A percentile compares a stretch with the other conserved stretches of the same genome.
These are phyloP conservation scores for Coccinonectria pachysandricola DNA, from an alignment of 2,329 filamentous ascomycete species.

Conservation along the genomic window DNA sequence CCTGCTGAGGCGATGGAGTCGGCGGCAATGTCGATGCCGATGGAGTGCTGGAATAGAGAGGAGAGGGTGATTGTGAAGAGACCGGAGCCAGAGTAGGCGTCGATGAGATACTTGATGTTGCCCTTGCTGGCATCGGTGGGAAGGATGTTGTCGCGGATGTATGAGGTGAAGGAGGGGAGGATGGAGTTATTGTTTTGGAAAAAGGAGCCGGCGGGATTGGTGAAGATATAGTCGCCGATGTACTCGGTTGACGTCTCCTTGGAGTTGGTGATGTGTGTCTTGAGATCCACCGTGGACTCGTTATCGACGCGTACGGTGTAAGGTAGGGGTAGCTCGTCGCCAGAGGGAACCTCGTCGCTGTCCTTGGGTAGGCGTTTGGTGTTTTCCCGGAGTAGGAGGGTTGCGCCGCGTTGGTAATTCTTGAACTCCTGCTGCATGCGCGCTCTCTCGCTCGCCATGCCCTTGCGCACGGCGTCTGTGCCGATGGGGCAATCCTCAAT, in stretches of 20 bases:
- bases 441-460: slow-evolving; percentile 68
- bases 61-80: slow-evolving; percentile 95
- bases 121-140: slow-evolving; percentile 32
- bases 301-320: slow-evolving; percentile 38
- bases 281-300: slow-evolving; percentile 58
- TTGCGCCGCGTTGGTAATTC: slow-evolving; percentile 72
- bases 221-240: slow-evolving; percentile 73
- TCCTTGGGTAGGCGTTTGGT: slow-evolving; percentile 56
- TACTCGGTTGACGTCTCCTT: slow-evolving; percentile 81
- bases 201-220: slow-evolving; percentile 86
- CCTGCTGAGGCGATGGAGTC: slow-evolving; percentile 70
- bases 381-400: slow-evolving; percentile 77
- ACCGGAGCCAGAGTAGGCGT: slow-evolving; percentile 94
- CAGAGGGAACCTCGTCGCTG: slow-evolving; percentile 16
- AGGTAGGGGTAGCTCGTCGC: slow-evolving; percentile 17
- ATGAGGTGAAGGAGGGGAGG: slow-evolving; percentile 73
- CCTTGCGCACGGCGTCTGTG: slow-evolving; percentile 71
- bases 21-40: slow-evolving; percentile 82
- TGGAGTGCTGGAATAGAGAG: slow-evolving; percentile 68
- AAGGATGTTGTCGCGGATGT: slow-evolving; percentile 72
- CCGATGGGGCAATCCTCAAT: slow-evolving; percentile 97
- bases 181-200: slow-evolving; percentile 99
- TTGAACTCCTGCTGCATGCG: slow-evolving; percentile 60
- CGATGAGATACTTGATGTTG: slow-evolving; percentile 75
- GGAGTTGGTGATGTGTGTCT: slow-evolving; percentile 80